phyloP scores from a whole-genome alignment of 2,329 filamentous ascomycete species.

The Paramyrothecium roridum region DNA sequence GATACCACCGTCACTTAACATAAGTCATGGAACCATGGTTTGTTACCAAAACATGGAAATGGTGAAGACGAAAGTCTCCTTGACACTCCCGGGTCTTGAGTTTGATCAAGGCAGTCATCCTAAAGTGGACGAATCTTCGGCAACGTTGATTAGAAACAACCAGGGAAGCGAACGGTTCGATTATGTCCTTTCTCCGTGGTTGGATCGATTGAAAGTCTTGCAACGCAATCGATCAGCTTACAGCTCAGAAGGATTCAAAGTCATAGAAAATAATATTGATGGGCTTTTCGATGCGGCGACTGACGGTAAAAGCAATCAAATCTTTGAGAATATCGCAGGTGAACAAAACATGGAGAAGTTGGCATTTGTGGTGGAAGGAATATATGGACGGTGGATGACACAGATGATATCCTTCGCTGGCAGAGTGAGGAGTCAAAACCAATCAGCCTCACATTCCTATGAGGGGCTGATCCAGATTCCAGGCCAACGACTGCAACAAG shows the following conservation, averaged over 20 bases:
- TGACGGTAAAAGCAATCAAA: not conserved
- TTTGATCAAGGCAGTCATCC: not conserved
- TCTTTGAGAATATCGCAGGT: not conserved
- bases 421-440: not conserved
- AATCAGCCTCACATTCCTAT: not conserved
- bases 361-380: not conserved
- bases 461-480: not conserved
- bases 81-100: not conserved
- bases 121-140: not conserved
- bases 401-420: not conserved
- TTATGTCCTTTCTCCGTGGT: not conserved
- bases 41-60: not conserved
- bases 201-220: not conserved
- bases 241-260: not conserved
- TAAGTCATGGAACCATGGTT: not conserved
- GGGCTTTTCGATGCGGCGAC: not conserved
- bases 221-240: not conserved
- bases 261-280: not conserved
- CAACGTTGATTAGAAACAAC: not conserved
- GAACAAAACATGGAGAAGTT: not conserved
- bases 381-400: not conserved
- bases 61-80: not conserved
- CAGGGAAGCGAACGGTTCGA: not conserved
- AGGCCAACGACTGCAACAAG: not conserved
- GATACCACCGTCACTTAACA: not conserved